Evolutionary conservation across 2,329 filamentous ascomycete genomes (phyloP), one percentile per base, ranked within the genome.

Genomic region (Magnaporthiopsis poae): DNA sequence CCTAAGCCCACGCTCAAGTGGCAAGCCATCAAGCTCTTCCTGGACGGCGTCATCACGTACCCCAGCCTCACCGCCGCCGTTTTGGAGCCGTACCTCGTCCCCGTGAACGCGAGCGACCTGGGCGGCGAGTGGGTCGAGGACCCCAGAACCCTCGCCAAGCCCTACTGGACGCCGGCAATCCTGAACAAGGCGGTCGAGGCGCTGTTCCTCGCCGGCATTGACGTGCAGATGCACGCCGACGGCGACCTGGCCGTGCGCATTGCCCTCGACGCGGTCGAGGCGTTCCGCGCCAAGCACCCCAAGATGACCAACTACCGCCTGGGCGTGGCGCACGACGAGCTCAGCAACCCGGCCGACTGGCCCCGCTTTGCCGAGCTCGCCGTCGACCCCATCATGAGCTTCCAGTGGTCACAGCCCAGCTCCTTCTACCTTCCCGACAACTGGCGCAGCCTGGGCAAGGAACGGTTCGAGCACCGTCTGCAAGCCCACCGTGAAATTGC

Each of bases 211-310:
- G 31, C 31, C 3, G 61, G 61, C 61, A 36, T 62, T 0, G 76
- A 78, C 11, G 71, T 81, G 9, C 70, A 71, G 36, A 67, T 69
- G 2, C 74, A 74, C 56, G 77, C 79, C 2, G 71, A 75, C 68
- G 0, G 70, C 74, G 5, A 72, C 74, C 0, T 62, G 61, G 61
- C 31, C 21, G 61, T 62, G 29, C 31, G 61, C 9, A 36, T 62
- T 8, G 61, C 61, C 31, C 61, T 62, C 61, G 31, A 62, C 21
- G 61, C 61, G 0, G 61, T 39, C 31, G 61, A 62, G 31, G 3
- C 33, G 18, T 33, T 25, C 18, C 61, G 61, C 5, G 61, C 61
- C 7, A 36, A n/a, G 29, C 33, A 62, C 18, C 61, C 61, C 12
- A 9, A 27, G 9, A n/a, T 27, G 8, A 56, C 46, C 5, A 33